phyloP scores from a whole-genome alignment of 305 asterid species.

The Fraxinus sp. region DNA sequence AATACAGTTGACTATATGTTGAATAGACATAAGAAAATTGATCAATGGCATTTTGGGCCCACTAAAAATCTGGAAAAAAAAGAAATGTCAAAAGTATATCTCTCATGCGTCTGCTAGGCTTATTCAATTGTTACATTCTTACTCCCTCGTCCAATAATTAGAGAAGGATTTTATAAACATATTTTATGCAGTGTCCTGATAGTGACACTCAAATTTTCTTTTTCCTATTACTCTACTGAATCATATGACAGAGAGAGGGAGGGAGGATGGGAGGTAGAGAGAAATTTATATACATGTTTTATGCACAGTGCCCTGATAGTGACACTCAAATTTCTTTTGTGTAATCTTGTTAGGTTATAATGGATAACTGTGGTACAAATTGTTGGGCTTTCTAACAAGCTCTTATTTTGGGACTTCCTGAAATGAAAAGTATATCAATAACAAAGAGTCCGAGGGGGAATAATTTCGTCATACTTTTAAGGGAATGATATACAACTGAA shows the following conservation, averaged over 20 bases:
- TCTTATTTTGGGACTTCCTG: neutral
- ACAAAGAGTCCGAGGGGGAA: neutral
- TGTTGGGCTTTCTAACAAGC: neutral
- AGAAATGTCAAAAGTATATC: neutral
- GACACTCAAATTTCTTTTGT: neutral
- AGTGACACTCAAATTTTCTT: neutral
- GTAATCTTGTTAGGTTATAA: neutral
- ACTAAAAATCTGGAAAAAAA: neutral
- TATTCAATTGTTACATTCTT: slow-evolving; percentile 11
- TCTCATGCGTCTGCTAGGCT: neutral
- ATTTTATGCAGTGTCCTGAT: neutral
- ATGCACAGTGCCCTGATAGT: neutral
- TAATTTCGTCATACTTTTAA: neutral
- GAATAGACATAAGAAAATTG: neutral
- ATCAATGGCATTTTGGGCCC: neutral
- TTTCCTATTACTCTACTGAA: neutral
- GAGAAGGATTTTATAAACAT: neutral
- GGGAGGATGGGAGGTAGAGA: neutral
- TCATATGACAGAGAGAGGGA: neutral
- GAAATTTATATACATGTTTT: neutral
- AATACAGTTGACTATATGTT: neutral
- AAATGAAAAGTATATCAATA: neutral
- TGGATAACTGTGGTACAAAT: neutral
- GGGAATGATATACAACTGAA: neutral
- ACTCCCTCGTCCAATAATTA: neutral